Percentiles rank a stretch among this genome's conserved stretches.
These are phyloP conservation scores for Cryptosporidium sp. DNA, from an alignment of 169 alveolate genomes.

Conservation along the genomic window DNA sequence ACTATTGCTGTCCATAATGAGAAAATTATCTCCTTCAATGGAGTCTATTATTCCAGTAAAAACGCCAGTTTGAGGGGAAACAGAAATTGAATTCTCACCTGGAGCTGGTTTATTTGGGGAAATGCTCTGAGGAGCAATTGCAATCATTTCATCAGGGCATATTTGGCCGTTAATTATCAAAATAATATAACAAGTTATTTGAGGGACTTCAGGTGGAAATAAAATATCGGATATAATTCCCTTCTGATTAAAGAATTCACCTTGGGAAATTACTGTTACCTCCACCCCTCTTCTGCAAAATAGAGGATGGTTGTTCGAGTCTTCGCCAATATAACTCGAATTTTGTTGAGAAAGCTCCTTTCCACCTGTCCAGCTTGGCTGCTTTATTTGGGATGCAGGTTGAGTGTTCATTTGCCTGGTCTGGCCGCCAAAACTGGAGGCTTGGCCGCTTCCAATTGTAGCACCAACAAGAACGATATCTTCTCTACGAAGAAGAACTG, in stretches of 20 bases:
- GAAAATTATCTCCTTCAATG: slow-evolving; percentile 33
- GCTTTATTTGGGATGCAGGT: background rate
- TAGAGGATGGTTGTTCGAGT: slow-evolving; percentile 8
- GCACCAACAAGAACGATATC: slow-evolving; percentile 47
- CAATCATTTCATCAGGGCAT: slow-evolving; percentile 72
- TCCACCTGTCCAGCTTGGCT: slow-evolving; percentile 60
- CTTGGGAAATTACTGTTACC: slow-evolving; percentile 63
- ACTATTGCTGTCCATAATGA: slow-evolving; percentile 10
- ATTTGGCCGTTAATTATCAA: slow-evolving; percentile 53
- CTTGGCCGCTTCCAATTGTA: background rate
- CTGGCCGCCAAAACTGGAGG: slow-evolving; percentile 47
- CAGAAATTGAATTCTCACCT: slow-evolving; percentile 59
- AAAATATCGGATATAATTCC: slow-evolving; percentile 58
- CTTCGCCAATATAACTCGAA: background rate
- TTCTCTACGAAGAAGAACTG: slow-evolving; percentile 59
- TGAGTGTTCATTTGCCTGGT: slow-evolving; percentile 15
- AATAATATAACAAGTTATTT: slow-evolving; percentile 53
- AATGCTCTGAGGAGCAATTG: slow-evolving; percentile 70
- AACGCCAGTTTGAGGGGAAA: slow-evolving; percentile 58
- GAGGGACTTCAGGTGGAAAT: slow-evolving; percentile 71
- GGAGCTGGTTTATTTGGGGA: slow-evolving; percentile 49
- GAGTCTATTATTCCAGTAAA: slow-evolving; percentile 57
- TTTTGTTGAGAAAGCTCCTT: background rate
- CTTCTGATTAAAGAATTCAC: slow-evolving; percentile 54
- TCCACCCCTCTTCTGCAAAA: slow-evolving; percentile 71